Percentiles rank a stretch among this genome's conserved stretches.
These are phyloP conservation scores for Cordyceps cicadae DNA, from an alignment of 2,329 filamentous ascomycete genomes.

Conservation along the genomic window DNA sequence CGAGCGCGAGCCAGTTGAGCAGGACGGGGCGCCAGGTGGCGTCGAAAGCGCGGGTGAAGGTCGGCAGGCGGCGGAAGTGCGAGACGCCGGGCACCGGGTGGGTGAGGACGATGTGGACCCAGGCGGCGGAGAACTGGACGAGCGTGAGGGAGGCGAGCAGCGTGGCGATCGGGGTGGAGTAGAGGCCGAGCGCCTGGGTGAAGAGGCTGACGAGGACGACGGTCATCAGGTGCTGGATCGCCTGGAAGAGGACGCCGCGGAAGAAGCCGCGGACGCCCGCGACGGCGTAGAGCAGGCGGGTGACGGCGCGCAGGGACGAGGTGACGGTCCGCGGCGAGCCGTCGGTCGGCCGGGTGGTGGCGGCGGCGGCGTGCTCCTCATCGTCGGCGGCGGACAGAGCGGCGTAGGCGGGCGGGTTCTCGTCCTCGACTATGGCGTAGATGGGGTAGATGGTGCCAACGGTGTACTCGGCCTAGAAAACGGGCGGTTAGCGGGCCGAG, in stretches of 20 bases:
- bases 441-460: slow-evolving; percentile 42
- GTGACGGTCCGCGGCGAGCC: slow-evolving; percentile 35
- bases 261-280: slow-evolving; percentile 59
- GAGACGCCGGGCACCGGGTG: slow-evolving; percentile 47
- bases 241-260: slow-evolving; percentile 53
- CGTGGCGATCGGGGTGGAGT: slow-evolving; percentile 38
- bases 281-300: slow-evolving; percentile 49
- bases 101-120: slow-evolving; percentile 82
- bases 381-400: slow-evolving; percentile 36
- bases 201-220: slow-evolving; percentile 36
- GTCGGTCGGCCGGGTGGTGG: slow-evolving; percentile 22
- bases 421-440: slow-evolving; percentile 51
- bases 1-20: slow-evolving; percentile 50
- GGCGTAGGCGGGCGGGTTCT: slow-evolving; percentile 47
- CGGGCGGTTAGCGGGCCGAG: background rate
- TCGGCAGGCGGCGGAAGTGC: slow-evolving; percentile 63
- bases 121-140: slow-evolving; percentile 63
- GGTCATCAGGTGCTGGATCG: slow-evolving; percentile 31
- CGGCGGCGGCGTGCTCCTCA: slow-evolving; percentile 25
- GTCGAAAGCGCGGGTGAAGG: slow-evolving; percentile 54
- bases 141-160: slow-evolving; percentile 53
- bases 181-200: slow-evolving; percentile 19
- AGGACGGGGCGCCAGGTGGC: slow-evolving; percentile 62
- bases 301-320: slow-evolving; percentile 41
- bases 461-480: slow-evolving; percentile 40